A percentile compares a stretch with the other conserved stretches of the same genome.
Conservation (phyloP, 352 stramenopile genomes). For the Pythium vanterpoolii region DNA sequence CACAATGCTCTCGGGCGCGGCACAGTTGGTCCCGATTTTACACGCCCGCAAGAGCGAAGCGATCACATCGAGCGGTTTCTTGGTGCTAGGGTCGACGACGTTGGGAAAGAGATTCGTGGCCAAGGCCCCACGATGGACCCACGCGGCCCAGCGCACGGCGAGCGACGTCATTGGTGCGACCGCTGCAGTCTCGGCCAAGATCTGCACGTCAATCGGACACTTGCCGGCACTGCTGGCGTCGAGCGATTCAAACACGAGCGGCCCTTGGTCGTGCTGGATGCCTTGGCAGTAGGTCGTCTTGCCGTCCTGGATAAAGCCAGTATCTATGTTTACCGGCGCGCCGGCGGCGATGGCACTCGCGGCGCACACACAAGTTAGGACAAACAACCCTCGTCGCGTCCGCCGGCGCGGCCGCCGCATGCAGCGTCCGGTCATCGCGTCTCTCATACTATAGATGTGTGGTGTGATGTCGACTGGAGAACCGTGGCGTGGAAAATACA, state of each 20-base stretch:
- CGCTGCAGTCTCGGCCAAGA: conserved; percentile 31
- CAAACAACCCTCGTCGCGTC: not conserved
- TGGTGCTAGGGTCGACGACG: conserved; percentile 40
- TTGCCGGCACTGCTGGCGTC: conserved; percentile 41
- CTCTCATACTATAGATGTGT: not conserved
- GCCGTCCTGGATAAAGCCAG: conserved; percentile 17
- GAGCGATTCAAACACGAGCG: conserved; percentile 44
- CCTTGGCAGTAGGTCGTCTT: conserved; percentile 72
- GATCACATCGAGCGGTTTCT: conserved; percentile 35
- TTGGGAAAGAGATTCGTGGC: conserved; percentile 52
- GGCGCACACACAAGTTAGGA: not conserved
- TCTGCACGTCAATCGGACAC: conserved; percentile 51
- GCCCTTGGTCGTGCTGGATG: conserved; percentile 28
- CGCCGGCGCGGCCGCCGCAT: not conserved
- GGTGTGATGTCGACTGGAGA: too few relatives aligned
- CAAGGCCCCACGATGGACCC: conserved; percentile 23
- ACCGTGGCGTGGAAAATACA: too few relatives aligned
- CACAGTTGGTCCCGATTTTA: conserved; percentile 59
- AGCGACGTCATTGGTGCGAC: conserved; percentile 40
- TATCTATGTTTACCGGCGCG: conserved; percentile 10
- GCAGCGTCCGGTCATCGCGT: not conserved
- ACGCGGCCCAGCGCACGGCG: conserved; percentile 41
- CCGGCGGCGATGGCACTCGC: not conserved
- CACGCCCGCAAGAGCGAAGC: conserved; percentile 56
- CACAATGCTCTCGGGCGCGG: conserved; percentile 25